A percentile compares a stretch with the other conserved stretches of the same genome.
phyloP scores from a whole-genome alignment of 257 asterid genomes.

The Solanum medicagineum region DNA sequence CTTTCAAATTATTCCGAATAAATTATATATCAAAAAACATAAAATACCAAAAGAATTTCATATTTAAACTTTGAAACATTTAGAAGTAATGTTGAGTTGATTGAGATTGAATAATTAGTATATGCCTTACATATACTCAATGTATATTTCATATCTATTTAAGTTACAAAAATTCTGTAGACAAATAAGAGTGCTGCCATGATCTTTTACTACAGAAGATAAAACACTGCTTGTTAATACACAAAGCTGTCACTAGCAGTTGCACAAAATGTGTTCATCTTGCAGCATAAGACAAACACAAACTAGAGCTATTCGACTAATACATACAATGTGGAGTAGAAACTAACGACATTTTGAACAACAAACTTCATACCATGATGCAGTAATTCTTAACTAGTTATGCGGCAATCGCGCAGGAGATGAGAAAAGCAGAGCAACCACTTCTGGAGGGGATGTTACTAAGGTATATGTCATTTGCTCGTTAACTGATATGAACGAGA shows the following conservation, averaged over 20 bases:
- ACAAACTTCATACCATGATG: neutral
- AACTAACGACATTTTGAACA: neutral
- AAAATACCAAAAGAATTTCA: too few relatives aligned
- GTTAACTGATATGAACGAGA: neutral
- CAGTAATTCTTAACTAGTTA: neutral
- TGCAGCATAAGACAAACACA: neutral
- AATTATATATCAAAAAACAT: too few relatives aligned
- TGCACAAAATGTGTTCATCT: neutral
- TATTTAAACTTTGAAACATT: too few relatives aligned
- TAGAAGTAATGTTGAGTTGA: too few relatives aligned
- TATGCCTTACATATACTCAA: too few relatives aligned
- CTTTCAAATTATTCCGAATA: too few relatives aligned
- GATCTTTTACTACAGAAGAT: too few relatives aligned
- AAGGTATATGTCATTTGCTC: constrained; percentile 3
- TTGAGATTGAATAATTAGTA: too few relatives aligned
- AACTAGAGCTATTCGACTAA: neutral
- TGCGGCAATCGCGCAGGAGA: neutral
- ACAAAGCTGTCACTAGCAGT: neutral
- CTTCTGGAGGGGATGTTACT: constrained; percentile 9
- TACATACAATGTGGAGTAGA: neutral
- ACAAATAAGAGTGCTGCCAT: too few relatives aligned
- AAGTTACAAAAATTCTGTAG: too few relatives aligned
- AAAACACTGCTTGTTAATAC: too few relatives aligned
- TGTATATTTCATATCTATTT: too few relatives aligned
- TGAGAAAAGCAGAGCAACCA: neutral